Percentiles rank a stretch among this genome's conserved stretches.
These are phyloP conservation scores for Magnaporthiopsis incrustans DNA, from an alignment of 2,329 filamentous ascomycete species.

Conservation along the genomic window DNA sequence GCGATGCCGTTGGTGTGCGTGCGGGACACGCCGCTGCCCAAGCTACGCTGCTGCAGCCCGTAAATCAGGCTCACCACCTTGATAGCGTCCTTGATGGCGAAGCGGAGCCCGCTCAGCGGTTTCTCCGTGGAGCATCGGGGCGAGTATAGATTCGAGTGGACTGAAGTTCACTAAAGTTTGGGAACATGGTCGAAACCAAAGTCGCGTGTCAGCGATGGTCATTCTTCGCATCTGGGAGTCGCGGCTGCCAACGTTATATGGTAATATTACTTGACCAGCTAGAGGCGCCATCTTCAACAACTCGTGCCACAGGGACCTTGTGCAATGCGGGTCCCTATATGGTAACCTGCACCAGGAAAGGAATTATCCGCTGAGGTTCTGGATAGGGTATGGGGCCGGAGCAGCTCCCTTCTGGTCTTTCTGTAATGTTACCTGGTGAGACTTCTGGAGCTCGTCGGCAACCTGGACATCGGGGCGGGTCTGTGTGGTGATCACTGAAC, in stretches of 20 bases:
- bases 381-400: constrained; percentile 27
- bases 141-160: constrained; percentile 5
- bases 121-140: neutral
- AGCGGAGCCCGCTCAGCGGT: constrained; percentile 9
- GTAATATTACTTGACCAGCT: constrained; percentile 12
- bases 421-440: too few relatives aligned
- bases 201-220: constrained; percentile 17
- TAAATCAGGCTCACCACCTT: constrained; percentile 5
- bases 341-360: constrained; percentile 25
- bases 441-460: too few relatives aligned
- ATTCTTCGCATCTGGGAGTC: constrained; percentile 22
- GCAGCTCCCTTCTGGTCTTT: neutral
- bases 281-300: constrained; percentile 21
- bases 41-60: neutral
- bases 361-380: constrained; percentile 21
- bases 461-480: too few relatives aligned
- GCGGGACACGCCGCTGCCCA: neutral
- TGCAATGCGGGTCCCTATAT: constrained; percentile 21
- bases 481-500: too few relatives aligned
- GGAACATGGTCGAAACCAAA: too few relatives aligned
- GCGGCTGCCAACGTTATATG: constrained; percentile 21
- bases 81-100: constrained; percentile 9
- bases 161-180: constrained; percentile 4
- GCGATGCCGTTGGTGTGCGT: constrained; percentile 23
- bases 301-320: constrained; percentile 11